Evolutionary conservation across 1,284 basidiomycete species (phyloP), one percentile per base, ranked within the genome.

Genomic region (Melanopsichium pennsylvanicum): DNA sequence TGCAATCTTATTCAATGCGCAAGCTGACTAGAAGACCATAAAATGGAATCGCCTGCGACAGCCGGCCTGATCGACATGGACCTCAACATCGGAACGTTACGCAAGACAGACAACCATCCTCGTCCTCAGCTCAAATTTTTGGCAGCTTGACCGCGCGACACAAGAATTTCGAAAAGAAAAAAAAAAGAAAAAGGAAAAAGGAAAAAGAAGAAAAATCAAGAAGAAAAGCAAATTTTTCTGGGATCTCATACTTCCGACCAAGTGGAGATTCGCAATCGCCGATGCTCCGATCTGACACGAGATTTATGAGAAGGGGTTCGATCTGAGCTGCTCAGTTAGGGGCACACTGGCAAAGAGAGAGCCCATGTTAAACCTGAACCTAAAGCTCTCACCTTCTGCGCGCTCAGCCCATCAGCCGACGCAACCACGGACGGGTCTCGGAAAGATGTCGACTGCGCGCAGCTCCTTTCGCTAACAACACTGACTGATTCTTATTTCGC

Each of bases 101-200:
- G 47, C 39, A 50, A 50, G 32, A 19, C 38, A 29, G 8, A 29
- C 8, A 7, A 13, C 31, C 29, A 22, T 27, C 27, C 6, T 13
- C 10, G 25, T 18, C 18, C 23, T 35, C 12, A 47, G 38, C 34
- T 41, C 45, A 54, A 60, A 42, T 59, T 52, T 60, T 60, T 60
- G 51, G 32, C 21, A 13, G 33, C 16, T 34, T 22, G 29, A 11
- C 36, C 40, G 57, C 49, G 45, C 49, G 31, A 54, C 44, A 59
- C n/a, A 51, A 48, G 40, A 38, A 39, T 34, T 10, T 21, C 38
- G 23, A 34, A 2, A 22, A 32, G 19, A 29, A 32, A 32, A 31
- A 34, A n/a, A n/a, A n/a, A n/a, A n/a, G n/a, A n/a, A n/a, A n/a
- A n/a, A n/a, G n/a, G n/a, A n/a, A n/a, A n/a, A n/a, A n/a, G n/a